Base-by-base conservation (phyloP, 768 basidiomycete genomes). In the Pisolithus tinctorius region DNA sequence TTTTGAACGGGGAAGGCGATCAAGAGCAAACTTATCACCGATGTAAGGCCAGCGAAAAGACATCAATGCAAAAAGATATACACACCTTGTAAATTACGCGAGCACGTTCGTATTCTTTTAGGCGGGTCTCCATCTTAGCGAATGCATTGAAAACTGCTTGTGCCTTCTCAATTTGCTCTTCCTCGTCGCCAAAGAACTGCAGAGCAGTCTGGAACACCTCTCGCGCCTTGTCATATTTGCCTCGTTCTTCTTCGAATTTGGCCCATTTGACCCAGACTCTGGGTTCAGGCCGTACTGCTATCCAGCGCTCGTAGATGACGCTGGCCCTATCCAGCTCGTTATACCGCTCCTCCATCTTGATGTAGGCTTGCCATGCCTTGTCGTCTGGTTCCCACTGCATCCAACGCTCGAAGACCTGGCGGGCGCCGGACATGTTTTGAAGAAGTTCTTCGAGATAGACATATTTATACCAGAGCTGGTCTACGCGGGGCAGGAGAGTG, bases 381-480 rank as follows among this genome's bases (percentile, higher is more conserved):
- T 98, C 96, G 61, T 98, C 94, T 1, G 96, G 96, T 65, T 98
- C 96, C 96, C 96, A 98, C 58, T 91, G 82, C 93, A 98, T 95
- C 96, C 96, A 99, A 43, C 96, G 81, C 68, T 99, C 96, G 55
- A 98, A 99, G 50, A 98, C 92, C 65, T 98, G 95, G 8, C 96
- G 84, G 1, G 94, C 93, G 37, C 96, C 96, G 1, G 94, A 83
- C 30, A 99, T 86, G 63, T 99, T 98, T 61, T 94, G 88, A 11
- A 99, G 79, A 3, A 99, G 80, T 65, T 99, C 96, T 64, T 99
- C 96, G 49, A 99, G 82, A 69, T 96, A 97, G 53, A 99, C 95
- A 51, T 97, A 99, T 68, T 97, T 97, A 80, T 98, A 98, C 96
- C 96, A 98, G 6, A 99, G 78, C 63, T 95, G 88, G 67, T 99